Percentiles rank a stretch among this genome's conserved stretches.
Evolutionary conservation across 2,329 filamentous ascomycete species (phyloP).

Genomic region (Conoideocrella luteorostrata): DNA sequence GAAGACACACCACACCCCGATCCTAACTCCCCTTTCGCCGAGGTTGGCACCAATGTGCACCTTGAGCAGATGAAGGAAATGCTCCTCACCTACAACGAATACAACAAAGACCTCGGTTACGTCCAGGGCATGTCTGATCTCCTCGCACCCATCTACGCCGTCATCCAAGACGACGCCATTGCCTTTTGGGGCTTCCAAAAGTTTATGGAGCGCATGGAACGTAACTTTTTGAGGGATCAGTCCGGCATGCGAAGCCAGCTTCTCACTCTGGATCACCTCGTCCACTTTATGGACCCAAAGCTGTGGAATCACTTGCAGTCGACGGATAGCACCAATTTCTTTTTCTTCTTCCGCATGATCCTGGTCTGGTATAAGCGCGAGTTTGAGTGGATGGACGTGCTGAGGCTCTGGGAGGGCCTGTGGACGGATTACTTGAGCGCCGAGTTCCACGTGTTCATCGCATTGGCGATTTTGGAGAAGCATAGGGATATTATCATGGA

Average conservation of each 20-base stretch:
- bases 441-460: constrained; percentile 91
- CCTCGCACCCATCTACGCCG: constrained; percentile 89
- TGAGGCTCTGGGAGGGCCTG: constrained; percentile 83
- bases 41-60: constrained; percentile 90
- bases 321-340: constrained; percentile 96
- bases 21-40: constrained; percentile 89
- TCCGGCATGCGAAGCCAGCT: constrained; percentile 93
- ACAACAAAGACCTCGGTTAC: constrained; percentile 91
- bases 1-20: constrained; percentile 97
- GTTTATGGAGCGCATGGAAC: constrained; percentile 98
- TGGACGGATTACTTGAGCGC: constrained; percentile 91
- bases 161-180: constrained; percentile 93
- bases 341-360: constrained; percentile 99
- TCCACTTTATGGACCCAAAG: constrained; percentile 93
- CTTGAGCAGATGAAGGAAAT: constrained; percentile 99
- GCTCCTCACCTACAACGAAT: constrained; percentile 97
- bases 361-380: constrained; percentile 99
- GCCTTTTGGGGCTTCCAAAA: constrained; percentile 95
- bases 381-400: constrained; percentile 81
- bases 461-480: constrained; percentile 89
- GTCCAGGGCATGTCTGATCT: constrained; percentile 99
- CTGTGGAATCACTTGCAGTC: constrained; percentile 85
- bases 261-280: constrained; percentile 83
- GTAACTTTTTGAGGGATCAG: constrained; percentile 92
- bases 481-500: constrained; percentile 95